phyloP scores from a whole-genome alignment of 805 yeast species.

The Wickerhamiella cacticola region DNA sequence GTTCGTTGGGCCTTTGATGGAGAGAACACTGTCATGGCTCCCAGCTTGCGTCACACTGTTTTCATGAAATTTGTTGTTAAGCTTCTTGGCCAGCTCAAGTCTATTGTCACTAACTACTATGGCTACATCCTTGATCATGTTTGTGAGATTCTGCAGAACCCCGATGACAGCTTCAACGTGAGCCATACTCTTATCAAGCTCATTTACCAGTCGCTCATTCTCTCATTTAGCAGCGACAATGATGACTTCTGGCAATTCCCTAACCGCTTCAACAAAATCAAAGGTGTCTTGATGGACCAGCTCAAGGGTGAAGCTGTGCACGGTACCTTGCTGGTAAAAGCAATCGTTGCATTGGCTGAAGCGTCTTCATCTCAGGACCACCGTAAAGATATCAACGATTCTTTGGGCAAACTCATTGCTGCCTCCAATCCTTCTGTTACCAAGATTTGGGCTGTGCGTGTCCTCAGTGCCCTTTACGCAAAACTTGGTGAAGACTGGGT shows the following conservation, averaged over 20 bases:
- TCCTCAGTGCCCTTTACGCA: conserved; percentile 70
- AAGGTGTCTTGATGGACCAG: conserved; percentile 53
- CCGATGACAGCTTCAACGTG: conserved; percentile 25
- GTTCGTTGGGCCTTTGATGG: conserved; percentile 90
- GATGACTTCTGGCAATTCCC: conserved; percentile 93
- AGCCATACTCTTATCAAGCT: conserved; percentile 57
- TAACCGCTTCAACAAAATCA: conserved; percentile 65
- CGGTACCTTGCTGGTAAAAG: conserved; percentile 70
- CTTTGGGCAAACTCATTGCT: conserved; percentile 48
- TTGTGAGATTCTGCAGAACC: conserved; percentile 22
- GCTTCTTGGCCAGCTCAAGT: conserved; percentile 69
- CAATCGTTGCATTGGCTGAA: conserved; percentile 64
- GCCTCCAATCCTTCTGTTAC: conserved; percentile 50
- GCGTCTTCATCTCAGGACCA: conserved; percentile 45
- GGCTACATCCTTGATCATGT: conserved; percentile 77
- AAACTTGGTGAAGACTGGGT: conserved; percentile 95
- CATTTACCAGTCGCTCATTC: conserved; percentile 55
- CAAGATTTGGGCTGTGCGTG: conserved; percentile 68
- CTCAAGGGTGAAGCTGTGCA: conserved; percentile 44
- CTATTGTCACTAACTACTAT: conserved; percentile 78
- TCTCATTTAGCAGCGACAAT: conserved; percentile 78
- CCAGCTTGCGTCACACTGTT: conserved; percentile 47
- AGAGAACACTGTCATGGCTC: conserved; percentile 38
- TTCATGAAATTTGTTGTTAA: conserved; percentile 80
- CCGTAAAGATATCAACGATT: conserved; percentile 59